Conservation (phyloP, 2,329 filamentous ascomycete genomes). For the Colletotrichum cordylinicola region DNA sequence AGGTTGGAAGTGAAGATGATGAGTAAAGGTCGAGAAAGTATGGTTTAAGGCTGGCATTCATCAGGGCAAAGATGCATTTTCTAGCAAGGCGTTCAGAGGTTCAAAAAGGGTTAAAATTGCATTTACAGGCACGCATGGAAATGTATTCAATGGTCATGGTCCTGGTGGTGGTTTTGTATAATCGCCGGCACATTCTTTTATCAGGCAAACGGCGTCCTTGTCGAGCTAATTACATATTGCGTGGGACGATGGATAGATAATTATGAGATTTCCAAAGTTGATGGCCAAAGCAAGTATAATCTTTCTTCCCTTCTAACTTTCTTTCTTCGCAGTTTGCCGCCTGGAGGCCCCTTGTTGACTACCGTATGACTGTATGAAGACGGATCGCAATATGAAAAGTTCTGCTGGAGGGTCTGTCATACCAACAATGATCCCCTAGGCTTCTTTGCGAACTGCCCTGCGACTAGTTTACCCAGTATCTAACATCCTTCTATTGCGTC, state of each 20-base stretch:
- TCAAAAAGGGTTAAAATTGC: background rate
- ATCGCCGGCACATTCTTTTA: background rate
- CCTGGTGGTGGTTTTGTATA: background rate
- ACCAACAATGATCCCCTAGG: background rate
- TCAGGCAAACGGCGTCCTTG: background rate
- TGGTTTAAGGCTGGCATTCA: background rate
- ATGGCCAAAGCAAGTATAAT: background rate
- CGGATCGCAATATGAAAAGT: background rate
- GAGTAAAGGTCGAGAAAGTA: background rate
- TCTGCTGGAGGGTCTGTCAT: background rate
- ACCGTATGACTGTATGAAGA: background rate
- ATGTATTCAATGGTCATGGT: background rate
- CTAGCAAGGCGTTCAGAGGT: background rate
- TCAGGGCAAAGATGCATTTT: background rate
- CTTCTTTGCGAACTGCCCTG: background rate
- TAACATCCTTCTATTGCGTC: background rate
- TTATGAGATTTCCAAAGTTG: background rate
- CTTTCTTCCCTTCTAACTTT: too few relatives aligned
- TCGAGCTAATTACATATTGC: background rate
- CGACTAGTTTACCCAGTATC: accelerated
- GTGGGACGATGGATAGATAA: accelerated
- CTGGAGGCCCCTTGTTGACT: too few relatives aligned
- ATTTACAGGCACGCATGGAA: background rate
- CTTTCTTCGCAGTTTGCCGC: too few relatives aligned
- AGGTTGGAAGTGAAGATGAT: background rate